These are phyloP conservation scores for Hypoxylon sp. DNA, from an alignment of 2,329 filamentous ascomycete genomes.

Conservation along the genomic window DNA sequence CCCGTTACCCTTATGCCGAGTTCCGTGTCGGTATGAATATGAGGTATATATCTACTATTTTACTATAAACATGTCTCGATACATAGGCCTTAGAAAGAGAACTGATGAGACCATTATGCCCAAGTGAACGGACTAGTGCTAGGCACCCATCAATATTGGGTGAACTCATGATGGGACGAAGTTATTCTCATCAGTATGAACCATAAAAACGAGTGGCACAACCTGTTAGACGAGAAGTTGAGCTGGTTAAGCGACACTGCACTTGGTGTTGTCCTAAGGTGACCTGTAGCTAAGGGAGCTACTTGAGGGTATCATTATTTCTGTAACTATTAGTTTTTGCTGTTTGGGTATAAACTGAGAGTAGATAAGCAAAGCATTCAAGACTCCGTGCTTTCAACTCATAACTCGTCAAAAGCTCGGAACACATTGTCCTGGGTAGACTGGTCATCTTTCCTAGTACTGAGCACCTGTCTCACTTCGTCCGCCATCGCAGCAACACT, in stretches of 20 bases:
- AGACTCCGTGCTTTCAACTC: conserved; percentile 17
- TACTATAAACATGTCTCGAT: not conserved
- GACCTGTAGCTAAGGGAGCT: not conserved
- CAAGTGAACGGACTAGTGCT: conserved; percentile 6
- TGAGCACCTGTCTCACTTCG: conserved; percentile 50
- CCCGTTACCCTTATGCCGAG: conserved; percentile 8
- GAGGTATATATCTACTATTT: not conserved
- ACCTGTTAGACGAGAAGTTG: not conserved
- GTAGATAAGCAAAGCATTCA: not conserved
- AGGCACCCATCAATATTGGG: not conserved
- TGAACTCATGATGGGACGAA: not conserved
- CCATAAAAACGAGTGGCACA: not conserved
- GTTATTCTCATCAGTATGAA: not conserved
- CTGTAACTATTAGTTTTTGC: conserved; percentile 1
- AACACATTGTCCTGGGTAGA: conserved; percentile 48
- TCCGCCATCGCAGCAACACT: conserved; percentile 46
- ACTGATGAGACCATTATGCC: not conserved
- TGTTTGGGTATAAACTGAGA: not conserved
- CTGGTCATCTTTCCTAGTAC: conserved; percentile 42
- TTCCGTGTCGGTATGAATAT: conserved; percentile 11
- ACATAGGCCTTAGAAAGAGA: not conserved
- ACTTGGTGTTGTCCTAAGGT: not conserved
- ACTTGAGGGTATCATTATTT: conserved; percentile 26
- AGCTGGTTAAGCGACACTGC: conserved; percentile 7
- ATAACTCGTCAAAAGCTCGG: conserved; percentile 54